phyloP scores from a whole-genome alignment of 176 grass and related monocot genomes.

The Zoysia pacifica region DNA sequence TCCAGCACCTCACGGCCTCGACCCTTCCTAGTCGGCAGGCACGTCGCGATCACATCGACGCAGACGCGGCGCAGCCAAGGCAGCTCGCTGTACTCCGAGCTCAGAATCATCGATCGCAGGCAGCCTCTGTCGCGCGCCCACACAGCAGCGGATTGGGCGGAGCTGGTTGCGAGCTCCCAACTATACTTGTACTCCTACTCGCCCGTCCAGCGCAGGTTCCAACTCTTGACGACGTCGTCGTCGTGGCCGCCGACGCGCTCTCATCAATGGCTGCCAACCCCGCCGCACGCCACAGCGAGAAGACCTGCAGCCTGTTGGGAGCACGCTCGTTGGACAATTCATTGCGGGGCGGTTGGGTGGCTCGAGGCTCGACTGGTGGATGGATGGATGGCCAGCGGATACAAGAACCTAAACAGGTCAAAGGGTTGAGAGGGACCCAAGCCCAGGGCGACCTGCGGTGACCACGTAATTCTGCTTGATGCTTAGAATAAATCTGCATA shows the following conservation, averaged over 20 bases:
- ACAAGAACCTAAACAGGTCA: background rate
- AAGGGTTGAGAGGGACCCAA: background rate
- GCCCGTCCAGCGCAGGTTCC: background rate
- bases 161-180: slow-evolving; percentile 20
- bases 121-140: too few relatives aligned
- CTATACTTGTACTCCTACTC: background rate
- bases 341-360: background rate
- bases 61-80: too few relatives aligned
- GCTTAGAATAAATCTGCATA: background rate
- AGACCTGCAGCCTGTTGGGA: background rate
- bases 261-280: background rate
- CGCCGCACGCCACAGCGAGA: background rate
- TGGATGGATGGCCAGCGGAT: slow-evolving; percentile 27
- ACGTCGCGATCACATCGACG: too few relatives aligned
- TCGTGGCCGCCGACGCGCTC: background rate
- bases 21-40: too few relatives aligned
- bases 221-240: background rate
- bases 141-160: background rate
- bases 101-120: background rate
- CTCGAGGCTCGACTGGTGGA: background rate
- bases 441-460: background rate
- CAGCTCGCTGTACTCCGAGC: background rate
- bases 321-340: slow-evolving; percentile 21
- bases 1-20: too few relatives aligned
- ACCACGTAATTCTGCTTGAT: background rate